A percentile compares a stretch with the other conserved stretches of the same genome.
Evolutionary conservation across 352 stramenopile species (phyloP).

Genomic region (Peronospora farinosa): DNA sequence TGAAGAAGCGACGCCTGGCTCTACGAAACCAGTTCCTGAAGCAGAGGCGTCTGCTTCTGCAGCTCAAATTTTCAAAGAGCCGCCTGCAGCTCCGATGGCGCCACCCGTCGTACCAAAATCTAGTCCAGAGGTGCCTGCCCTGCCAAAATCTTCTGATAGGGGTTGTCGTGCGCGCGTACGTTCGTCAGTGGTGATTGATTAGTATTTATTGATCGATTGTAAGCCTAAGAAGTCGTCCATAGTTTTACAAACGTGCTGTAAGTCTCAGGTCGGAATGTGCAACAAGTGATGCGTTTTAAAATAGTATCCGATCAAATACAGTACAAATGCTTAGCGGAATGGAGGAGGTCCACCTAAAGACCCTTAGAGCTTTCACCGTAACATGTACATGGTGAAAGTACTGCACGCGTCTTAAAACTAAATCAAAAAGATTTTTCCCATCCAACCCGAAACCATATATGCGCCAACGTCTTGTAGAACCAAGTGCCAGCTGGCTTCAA

Average conservation of each 20-base stretch:
- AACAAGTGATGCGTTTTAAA: slow-evolving; percentile 14
- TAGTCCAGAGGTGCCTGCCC: slow-evolving; percentile 1
- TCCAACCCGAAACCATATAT: slow-evolving; percentile 20
- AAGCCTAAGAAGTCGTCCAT: slow-evolving; percentile 3
- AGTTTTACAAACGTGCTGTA: slow-evolving; percentile 2
- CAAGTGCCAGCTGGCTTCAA: too few relatives aligned
- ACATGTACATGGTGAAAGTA: too few relatives aligned
- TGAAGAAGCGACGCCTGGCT: too few relatives aligned
- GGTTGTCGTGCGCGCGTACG: slow-evolving; percentile 13
- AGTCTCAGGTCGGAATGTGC: neutral
- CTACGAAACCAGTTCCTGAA: neutral
- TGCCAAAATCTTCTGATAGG: neutral
- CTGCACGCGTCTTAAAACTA: neutral
- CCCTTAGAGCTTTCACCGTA: too few relatives aligned
- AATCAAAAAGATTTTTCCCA: neutral
- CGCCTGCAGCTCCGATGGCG: slow-evolving; percentile 1
- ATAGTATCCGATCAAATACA: slow-evolving; percentile 7
- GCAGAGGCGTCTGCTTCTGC: slow-evolving; percentile 1
- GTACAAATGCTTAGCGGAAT: neutral
- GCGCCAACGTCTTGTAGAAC: neutral
- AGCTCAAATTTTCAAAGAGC: neutral
- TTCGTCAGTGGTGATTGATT: slow-evolving; percentile 9
- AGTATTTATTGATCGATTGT: neutral
- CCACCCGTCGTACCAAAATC: slow-evolving; percentile 1
- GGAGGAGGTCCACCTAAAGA: too few relatives aligned